phyloP scores from a whole-genome alignment of 139 green algal genomes.

The Microglena sp. region DNA sequence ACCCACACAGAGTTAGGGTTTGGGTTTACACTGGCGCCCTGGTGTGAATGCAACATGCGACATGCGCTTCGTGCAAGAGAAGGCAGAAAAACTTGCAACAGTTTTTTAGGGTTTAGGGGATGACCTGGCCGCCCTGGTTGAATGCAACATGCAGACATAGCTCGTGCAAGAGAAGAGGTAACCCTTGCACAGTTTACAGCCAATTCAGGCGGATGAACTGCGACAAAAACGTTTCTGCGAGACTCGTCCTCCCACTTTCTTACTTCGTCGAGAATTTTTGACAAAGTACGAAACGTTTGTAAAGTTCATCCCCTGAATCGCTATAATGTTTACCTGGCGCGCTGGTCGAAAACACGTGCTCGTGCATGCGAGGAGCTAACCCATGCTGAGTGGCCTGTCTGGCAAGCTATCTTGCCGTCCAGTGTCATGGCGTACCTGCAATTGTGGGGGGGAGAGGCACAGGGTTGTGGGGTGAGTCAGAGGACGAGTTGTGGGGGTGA shows the following conservation, averaged over 20 bases:
- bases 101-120: conserved; percentile 82
- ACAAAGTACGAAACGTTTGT: conserved; percentile 83
- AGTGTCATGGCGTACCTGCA: conserved; percentile 99
- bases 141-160: conserved; percentile 63
- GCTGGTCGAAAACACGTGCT: conserved; percentile 69
- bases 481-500: too few species aligned
- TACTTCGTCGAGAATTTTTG: conserved; percentile 90
- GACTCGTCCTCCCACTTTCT: conserved; percentile 40
- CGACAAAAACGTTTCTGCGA: background rate
- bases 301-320: too few species aligned
- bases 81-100: too few species aligned
- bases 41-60: conserved; percentile 24
- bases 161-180: background rate
- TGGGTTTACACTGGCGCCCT: background rate
- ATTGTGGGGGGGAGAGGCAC: conserved; percentile 51
- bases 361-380: conserved; percentile 63
- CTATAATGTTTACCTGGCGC: conserved; percentile 47
- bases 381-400: conserved; percentile 86
- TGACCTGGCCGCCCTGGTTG: conserved; percentile 80
- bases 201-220: background rate
- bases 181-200: background rate
- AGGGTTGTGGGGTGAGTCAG: background rate
- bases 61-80: conserved; percentile 88
- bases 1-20: background rate
- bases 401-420: conserved; percentile 95